Evolutionary conservation across 176 grass and related monocot genomes (phyloP).

Genomic region (Lolium multiflorum): DNA sequence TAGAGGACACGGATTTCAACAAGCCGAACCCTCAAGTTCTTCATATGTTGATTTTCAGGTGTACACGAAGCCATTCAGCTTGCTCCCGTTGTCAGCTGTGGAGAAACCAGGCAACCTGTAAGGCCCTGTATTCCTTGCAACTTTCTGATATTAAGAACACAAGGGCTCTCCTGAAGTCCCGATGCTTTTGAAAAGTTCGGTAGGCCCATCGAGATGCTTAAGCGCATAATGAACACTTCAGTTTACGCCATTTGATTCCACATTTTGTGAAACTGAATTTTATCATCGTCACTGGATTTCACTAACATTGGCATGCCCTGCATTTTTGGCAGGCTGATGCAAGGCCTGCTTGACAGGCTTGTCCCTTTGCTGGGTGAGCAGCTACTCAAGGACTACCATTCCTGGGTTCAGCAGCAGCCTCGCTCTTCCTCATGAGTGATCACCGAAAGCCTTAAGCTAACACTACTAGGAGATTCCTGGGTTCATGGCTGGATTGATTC

Average conservation of each 20-base stretch:
- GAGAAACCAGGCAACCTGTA: constrained; percentile 94
- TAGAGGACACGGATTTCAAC: background rate
- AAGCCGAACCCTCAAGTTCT: background rate
- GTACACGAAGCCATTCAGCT: constrained; percentile 81
- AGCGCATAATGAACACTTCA: background rate
- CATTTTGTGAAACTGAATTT: background rate
- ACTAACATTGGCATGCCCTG: background rate
- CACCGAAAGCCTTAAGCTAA: background rate
- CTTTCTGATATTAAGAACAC: background rate
- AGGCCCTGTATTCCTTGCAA: constrained; percentile 30
- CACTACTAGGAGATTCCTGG: constrained; percentile 5
- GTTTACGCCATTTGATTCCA: background rate
- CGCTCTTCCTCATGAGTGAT: background rate
- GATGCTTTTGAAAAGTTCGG: background rate
- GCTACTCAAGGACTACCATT: constrained; percentile 73
- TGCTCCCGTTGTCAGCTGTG: constrained; percentile 90
- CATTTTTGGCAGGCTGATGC: constrained; percentile 68
- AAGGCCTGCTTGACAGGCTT: constrained; percentile 79
- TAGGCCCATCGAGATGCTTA: background rate
- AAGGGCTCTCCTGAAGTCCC: background rate
- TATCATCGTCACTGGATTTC: background rate
- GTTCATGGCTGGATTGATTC: background rate
- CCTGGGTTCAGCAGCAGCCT: constrained; percentile 63
- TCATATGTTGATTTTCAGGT: constrained; percentile 52
- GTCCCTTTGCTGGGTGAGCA: constrained; percentile 84